Percentiles rank a stretch among this genome's conserved stretches.
Evolutionary conservation across 176 grass and related monocot genomes (phyloP).

Genomic region (Zea mays): DNA sequence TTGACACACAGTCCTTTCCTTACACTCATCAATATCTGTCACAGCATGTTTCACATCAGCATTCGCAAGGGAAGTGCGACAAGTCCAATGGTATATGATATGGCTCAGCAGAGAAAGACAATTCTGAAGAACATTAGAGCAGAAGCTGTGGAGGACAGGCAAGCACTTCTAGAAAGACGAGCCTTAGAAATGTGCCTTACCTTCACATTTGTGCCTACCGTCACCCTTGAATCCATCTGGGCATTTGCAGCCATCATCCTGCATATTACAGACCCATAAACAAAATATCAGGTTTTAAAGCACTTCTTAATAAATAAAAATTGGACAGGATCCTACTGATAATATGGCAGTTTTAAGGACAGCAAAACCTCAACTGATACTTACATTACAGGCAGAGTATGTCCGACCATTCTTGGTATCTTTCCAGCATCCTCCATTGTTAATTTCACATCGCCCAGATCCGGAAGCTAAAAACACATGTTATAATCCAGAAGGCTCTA

Average conservation of each 20-base stretch:
- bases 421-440: conserved; percentile 96
- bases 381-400: conserved; percentile 82
- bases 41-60: conserved; percentile 25
- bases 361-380: conserved; percentile 26
- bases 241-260: conserved; percentile 90
- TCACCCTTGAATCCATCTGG: conserved; percentile 84
- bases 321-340: not conserved
- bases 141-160: not conserved
- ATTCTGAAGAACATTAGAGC: not conserved
- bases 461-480: conserved; percentile 62
- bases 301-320: not conserved
- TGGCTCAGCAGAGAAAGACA: not conserved
- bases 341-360: conserved; percentile 6
- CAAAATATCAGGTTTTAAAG: conserved; percentile 19
- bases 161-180: not conserved
- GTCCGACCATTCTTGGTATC: conserved; percentile 61
- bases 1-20: conserved; percentile 74
- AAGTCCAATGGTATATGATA: not conserved
- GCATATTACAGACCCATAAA: conserved; percentile 30
- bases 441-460: conserved; percentile 80
- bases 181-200: conserved; percentile 34
- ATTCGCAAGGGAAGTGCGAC: not conserved
- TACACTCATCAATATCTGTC: conserved; percentile 95
- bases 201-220: conserved; percentile 76
- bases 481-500: not conserved